Evolutionary conservation across 768 basidiomycete species (phyloP).

Genomic region (Tulasnella sp.): DNA sequence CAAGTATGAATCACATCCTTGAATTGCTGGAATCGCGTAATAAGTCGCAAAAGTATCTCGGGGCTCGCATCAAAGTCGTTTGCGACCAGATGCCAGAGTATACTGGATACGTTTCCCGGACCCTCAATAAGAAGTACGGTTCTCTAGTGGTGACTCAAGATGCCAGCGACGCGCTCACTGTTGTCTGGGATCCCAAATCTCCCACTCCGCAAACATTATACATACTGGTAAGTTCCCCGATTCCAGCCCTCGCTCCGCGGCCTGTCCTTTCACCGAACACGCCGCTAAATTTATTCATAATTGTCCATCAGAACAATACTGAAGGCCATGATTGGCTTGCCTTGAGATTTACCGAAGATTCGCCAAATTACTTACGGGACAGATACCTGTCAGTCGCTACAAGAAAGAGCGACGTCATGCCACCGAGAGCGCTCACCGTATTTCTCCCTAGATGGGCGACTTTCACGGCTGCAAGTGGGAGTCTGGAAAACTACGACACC

Average conservation of each 20-base stretch:
- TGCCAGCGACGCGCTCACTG: neutral
- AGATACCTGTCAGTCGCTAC: neutral
- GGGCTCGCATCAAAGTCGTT: neutral
- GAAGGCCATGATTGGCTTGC: neutral
- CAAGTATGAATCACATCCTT: neutral
- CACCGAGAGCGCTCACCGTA: too few species aligned
- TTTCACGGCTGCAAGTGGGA: neutral
- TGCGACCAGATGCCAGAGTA: neutral
- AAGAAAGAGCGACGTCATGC: neutral
- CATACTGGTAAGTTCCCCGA: neutral
- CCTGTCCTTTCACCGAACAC: neutral
- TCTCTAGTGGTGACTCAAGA: neutral
- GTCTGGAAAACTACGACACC: neutral
- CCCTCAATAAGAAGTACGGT: neutral
- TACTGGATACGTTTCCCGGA: neutral
- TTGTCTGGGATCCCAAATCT: neutral
- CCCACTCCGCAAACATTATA: neutral
- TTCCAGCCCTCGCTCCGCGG: too few species aligned
- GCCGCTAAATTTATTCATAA: neutral
- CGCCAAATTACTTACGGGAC: neutral
- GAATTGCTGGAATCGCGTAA: neutral
- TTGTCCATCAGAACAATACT: neutral
- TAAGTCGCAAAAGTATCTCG: neutral
- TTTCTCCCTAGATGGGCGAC: neutral
- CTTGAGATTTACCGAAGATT: neutral